Base-by-base conservation (phyloP, 345 rosid species). In the Ailanthus altissimus region DNA sequence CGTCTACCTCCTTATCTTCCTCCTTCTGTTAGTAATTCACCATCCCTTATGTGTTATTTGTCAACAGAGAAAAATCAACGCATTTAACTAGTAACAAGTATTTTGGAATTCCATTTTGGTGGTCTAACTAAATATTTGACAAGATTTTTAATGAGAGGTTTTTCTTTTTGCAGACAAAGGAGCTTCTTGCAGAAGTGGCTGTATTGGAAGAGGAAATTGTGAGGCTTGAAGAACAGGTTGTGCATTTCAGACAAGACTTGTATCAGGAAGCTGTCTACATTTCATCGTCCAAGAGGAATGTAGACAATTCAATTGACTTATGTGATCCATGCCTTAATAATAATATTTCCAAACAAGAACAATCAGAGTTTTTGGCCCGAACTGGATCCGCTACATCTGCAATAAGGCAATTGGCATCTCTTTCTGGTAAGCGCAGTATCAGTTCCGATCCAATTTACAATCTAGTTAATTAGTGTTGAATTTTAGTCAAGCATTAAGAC, bases 181-280 rank as follows among this genome's bases (percentile, higher is more conserved):
- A 92, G 88, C 92, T 95, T 75, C 89, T 95, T 28, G 99, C 98
- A 11, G 99, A 95, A 85, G 98, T 95, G 56, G 99, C 99, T 59
- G 97, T 95, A 50, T 46, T 93, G 77, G 99, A 95, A 79, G 99
- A 95, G 85, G 99, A 95, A 77, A 82, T 90, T 72, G 91, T 85
- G 47, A 85, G 97, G 79, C 90, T 95, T 7, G 99, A 95, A 83
- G 98, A 93, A 78, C 87, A 83, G 76, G 86, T 90, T 28, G 93
- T 93, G 74, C 88, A 89, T 83, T 88, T 84, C 60, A 83, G 94
- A 72, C 91, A 90, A 66, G 92, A 85, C 63, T 76, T 92, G 82
- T 90, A 93, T 82, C 93, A 90, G 80, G 97, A 93, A 86, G 90
- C 90, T 18, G 88, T 85, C 60, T 76, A 84, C 82, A 83, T 84